Evolutionary conservation across 768 basidiomycete species (phyloP), one percentile per base, ranked within the genome.

Genomic region (Lepiota brunneoincarnata): DNA sequence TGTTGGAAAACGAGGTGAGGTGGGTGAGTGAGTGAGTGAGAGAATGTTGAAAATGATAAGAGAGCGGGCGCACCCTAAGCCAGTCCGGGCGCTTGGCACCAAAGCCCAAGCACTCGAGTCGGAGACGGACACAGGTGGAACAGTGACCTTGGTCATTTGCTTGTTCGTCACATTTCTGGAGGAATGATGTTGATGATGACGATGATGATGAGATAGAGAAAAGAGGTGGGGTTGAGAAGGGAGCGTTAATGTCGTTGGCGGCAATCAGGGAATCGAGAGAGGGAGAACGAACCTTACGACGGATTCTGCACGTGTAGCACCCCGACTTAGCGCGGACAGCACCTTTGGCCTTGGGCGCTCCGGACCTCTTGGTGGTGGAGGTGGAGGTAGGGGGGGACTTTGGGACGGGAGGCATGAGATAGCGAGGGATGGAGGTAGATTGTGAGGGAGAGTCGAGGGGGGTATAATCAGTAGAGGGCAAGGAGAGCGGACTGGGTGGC

Each of bases 271-370:
- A 6, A 39, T 10, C 46, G 45, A 34, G 49, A 26, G 47, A 57
- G 56, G 7, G 31, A 9, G 31, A 31, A 68, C 69, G 38, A 46
- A 89, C 90, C 87, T 92, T 91, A 63, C 90, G 79, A 60, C 91
- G 82, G 37, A 92, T 89, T 63, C 90, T 81, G 74, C 90, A 92
- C 53, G 90, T 92, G 73, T 91, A 92, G 68, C 91, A 93, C 59
- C 91, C 90, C 49, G 88, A 87, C 79, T 92, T 92, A 51, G 89
- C 90, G 66, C 90, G 85, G 24, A 86, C 81, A 51, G 87, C 85
- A 67, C 87, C 89, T 77, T 91, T 92, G 58, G 82, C 77, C 68
- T 91, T 91, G 58, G 84, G 78, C 66, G 80, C 74, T 62, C 81
- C 81, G 24, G 67, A 4, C 6, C 53, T 23, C 53, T 48, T 54